These are phyloP conservation scores for Casuarina equisetifolia DNA, from an alignment of 306 rosid species.

Conservation along the genomic window DNA sequence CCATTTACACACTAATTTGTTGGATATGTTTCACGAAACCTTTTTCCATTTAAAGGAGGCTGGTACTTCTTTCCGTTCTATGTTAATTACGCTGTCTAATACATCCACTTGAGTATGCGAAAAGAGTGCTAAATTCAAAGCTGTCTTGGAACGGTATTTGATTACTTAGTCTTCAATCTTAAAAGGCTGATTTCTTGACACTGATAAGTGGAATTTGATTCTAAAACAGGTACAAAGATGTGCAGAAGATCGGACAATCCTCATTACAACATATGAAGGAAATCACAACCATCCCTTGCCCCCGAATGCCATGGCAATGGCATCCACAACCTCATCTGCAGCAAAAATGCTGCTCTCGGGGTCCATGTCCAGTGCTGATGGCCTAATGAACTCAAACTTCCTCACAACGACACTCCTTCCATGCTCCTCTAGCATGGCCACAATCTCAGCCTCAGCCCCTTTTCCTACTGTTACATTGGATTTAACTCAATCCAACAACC, in stretches of 20 bases:
- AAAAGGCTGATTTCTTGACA: not conserved
- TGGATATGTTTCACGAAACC: not conserved
- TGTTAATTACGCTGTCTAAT: not conserved
- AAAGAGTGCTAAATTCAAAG: no score
- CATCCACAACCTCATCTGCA: constrained; percentile 72
- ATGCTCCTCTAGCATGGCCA: constrained; percentile 71
- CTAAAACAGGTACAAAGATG: constrained; percentile 81
- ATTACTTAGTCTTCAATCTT: not conserved
- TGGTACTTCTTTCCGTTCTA: not conserved
- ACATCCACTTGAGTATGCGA: no score
- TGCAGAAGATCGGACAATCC: constrained; percentile 65
- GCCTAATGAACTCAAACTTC: constrained; percentile 55
- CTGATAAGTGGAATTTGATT: not conserved
- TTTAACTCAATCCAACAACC: constrained; percentile 64
- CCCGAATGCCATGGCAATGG: constrained; percentile 83
- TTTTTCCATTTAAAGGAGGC: not conserved
- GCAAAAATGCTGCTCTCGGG: constrained; percentile 77
- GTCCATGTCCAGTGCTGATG: constrained; percentile 70
- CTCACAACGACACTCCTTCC: constrained; percentile 58
- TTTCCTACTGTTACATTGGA: constrained; percentile 87
- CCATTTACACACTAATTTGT: not conserved
- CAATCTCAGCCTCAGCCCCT: constrained; percentile 87
- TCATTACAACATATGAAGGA: constrained; percentile 83
- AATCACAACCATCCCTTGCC: constrained; percentile 84
- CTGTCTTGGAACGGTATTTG: no score